Evolutionary conservation across 179 eudicot genomes (phyloP).

Genomic region (Beta corolliflora): DNA sequence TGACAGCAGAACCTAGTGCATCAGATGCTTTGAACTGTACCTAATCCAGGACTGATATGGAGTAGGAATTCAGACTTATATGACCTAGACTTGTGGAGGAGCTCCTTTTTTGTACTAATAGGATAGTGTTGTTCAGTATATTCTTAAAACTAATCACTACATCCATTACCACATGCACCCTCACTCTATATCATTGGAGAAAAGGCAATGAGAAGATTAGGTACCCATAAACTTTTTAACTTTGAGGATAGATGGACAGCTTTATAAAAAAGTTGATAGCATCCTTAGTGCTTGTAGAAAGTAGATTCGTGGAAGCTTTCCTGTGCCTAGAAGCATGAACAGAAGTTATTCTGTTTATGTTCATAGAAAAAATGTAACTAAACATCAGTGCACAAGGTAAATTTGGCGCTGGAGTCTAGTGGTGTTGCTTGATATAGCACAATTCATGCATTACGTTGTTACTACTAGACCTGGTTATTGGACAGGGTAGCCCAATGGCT

Average conservation of each 20-base stretch:
- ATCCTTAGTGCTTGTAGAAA: background rate
- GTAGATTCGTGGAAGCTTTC: background rate
- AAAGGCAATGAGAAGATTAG: background rate
- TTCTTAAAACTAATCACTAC: too few species aligned
- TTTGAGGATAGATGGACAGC: background rate
- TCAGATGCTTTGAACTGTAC: too few species aligned
- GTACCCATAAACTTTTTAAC: background rate
- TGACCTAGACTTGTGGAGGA: too few species aligned
- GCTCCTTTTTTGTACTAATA: too few species aligned
- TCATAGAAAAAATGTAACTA: background rate
- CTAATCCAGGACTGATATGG: too few species aligned
- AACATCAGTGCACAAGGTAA: background rate
- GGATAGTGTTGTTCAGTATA: too few species aligned
- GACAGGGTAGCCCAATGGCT: too few species aligned
- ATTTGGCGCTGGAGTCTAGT: background rate
- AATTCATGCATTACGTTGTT: too few species aligned
- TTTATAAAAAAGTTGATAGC: background rate
- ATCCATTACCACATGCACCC: too few species aligned
- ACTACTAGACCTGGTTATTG: too few species aligned
- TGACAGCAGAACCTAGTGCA: too few species aligned
- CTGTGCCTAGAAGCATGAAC: background rate
- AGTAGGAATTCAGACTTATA: too few species aligned
- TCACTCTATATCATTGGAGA: background rate
- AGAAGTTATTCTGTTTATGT: background rate
- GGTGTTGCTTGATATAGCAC: background rate